Base-by-base conservation (phyloP, 352 stramenopile genomes). In the Thraustochytrium striatum region DNA sequence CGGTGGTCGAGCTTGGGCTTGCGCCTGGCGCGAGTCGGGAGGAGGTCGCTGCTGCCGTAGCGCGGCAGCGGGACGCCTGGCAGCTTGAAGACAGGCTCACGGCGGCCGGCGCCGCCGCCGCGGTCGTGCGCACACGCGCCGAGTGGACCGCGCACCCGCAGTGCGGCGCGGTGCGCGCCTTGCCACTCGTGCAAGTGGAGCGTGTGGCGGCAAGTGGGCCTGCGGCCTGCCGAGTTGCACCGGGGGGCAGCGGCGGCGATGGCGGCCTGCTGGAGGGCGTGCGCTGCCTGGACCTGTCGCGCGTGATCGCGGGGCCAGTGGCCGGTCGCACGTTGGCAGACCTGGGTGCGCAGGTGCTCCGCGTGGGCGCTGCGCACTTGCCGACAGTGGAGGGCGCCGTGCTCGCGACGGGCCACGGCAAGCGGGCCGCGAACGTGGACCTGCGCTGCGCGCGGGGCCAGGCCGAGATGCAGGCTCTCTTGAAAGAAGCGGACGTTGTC, bases 241-340 rank as follows among this genome's bases (percentile, higher is more conserved):
- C 3, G 50, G 9, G 36, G 21, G 21, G 59, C 28, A 25, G 38
- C 25, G 35, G 59, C 21, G 3, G 53, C 2, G 3, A 47, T 52
- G 3, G 19, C 35, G 57, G 28, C 13, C 9, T 69, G 38, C 13
- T 86, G 9, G 43, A 50, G 50, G 82, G 85, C 53, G 50, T 88
- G 36, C 81, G 83, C 39, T 81, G 86, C 44, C 57, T 88, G 9
- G 85, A 88, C 61, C 72, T 88, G 53, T 83, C 83, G 2, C 79
- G 85, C 13, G 81, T 88, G 68, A 79, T 88, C 9, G 85, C 85
- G 21, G 85, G 85, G 28, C 85, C 85, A 61, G 86, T 80, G 59
- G 84, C 79, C 30, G 86, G 81, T 21, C 61, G 81, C 43, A 69
- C 82, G 19, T 70, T 88, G 21, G 84, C 72, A 13, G 82, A 86